Evolutionary conservation across 148 eudicot species (phyloP).

Genomic region (Amaranthus hypochondriacus): DNA sequence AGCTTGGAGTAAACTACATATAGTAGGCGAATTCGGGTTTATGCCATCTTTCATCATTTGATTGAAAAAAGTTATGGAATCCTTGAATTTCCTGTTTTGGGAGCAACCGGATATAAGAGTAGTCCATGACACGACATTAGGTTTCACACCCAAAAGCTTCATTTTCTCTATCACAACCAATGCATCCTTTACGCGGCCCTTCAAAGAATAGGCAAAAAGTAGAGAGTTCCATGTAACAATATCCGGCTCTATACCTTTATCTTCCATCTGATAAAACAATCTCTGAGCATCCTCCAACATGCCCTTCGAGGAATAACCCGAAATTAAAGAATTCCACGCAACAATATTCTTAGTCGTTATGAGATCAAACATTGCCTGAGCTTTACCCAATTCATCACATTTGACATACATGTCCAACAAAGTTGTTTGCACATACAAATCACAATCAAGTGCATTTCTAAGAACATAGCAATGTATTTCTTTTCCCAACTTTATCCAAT

Average conservation of each 20-base stretch:
- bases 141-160: conserved; percentile 35
- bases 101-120: conserved; percentile 52
- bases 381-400: conserved; percentile 34
- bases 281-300: conserved; percentile 31
- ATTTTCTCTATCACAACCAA: conserved; percentile 33
- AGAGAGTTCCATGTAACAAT: conserved; percentile 49
- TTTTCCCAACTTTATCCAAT: conserved; percentile 36
- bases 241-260: conserved; percentile 47
- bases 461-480: conserved; percentile 48
- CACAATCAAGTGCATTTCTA: conserved; percentile 40
- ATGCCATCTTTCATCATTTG: conserved; percentile 47
- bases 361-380: conserved; percentile 38
- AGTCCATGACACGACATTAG: conserved; percentile 56
- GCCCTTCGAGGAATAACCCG: conserved; percentile 56
- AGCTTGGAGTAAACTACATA: conserved; percentile 49
- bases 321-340: conserved; percentile 52
- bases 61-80: conserved; percentile 33
- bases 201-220: conserved; percentile 44
- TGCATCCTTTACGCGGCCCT: conserved; percentile 37
- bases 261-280: conserved; percentile 38
- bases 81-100: conserved; percentile 39
- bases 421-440: conserved; percentile 46
- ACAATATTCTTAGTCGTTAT: conserved; percentile 40
- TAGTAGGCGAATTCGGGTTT: conserved; percentile 46
- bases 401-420: conserved; percentile 66